Evolutionary conservation across 2,329 filamentous ascomycete species (phyloP), one percentile per base, ranked within the genome.

Genomic region (Arthrobotrys sinensis): DNA sequence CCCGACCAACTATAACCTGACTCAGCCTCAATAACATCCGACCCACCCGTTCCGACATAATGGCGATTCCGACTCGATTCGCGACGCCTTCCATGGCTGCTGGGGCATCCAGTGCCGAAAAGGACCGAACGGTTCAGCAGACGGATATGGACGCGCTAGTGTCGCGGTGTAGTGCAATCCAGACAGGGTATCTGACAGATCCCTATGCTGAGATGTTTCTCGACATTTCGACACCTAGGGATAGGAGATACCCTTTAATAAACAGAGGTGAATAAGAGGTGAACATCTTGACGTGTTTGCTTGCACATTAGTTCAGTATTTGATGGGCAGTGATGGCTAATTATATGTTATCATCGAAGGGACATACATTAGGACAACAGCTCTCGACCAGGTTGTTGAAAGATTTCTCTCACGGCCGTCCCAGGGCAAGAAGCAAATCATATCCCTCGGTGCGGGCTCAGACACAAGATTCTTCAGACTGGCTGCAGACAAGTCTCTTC

Each of bases 111-210:
- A 48, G 65, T 34, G 48, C 52, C 8, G 83, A 83, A 62, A 90
- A 91, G 81, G 94, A 98, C 84, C 87, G 88, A 76, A 89, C 91
- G 46, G 91, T 99, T 72, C 95, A 97, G 84, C 90, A 91, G 80
- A 99, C 96, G 2, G 96, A 99, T 85, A 91, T 91, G 78, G 96
- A 99, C 86, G 96, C 96, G 28, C 93, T 93, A 76, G 90, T 93
- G 48, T 97, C 94, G 34, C 90, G 96, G 40, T 86, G 97, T 84
- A 98, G 94, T 83, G 95, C 95, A 11, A 93, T 98, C 14, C 89
- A 92, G 71, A 83, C 93, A 63, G 94, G 93, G 36, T 98, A 98
- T 83, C 86, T 99, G 0, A 85, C 92, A 1, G 96, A 99, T 83
- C 89, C 89, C 0, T 98, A 92, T 85, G 93, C 94, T 1, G 86